Conservation (phyloP, 345 rosid species). For the Heritiera littoralis region DNA sequence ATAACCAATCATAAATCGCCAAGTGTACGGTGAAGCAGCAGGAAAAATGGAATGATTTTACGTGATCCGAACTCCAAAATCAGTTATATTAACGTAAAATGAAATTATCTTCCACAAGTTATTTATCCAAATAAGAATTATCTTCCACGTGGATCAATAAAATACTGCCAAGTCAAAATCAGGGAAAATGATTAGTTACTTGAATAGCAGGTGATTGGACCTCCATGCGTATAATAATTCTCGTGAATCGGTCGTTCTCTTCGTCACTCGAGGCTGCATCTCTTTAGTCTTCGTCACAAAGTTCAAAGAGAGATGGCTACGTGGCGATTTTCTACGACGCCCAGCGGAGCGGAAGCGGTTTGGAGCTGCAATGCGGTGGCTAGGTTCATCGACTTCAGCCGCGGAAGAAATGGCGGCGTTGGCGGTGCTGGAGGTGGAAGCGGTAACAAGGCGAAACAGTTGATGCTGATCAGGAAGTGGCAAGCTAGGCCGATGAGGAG, state of each 20-base stretch:
- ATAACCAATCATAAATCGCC: neutral
- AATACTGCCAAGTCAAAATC: neutral
- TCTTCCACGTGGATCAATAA: neutral
- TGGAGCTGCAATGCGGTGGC: slow-evolving; percentile 29
- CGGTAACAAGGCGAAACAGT: slow-evolving; percentile 24
- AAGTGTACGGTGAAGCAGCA: neutral
- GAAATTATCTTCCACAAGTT: neutral
- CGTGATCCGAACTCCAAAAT: neutral
- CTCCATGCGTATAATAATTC: neutral
- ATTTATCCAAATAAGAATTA: neutral
- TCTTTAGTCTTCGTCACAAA: neutral
- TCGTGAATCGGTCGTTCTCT: slow-evolving; percentile 12
- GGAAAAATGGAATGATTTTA: neutral
- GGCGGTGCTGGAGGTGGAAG: slow-evolving; percentile 1
- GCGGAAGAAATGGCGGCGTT: slow-evolving; percentile 19
- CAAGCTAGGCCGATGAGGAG: slow-evolving; percentile 25
- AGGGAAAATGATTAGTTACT: neutral
- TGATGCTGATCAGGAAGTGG: slow-evolving; percentile 34
- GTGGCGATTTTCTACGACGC: slow-evolving; percentile 4
- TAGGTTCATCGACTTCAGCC: slow-evolving; percentile 36
- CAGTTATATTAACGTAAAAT: neutral
- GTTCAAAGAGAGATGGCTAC: slow-evolving; percentile 17
- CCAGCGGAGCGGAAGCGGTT: slow-evolving; percentile 12
- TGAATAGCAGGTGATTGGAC: neutral
- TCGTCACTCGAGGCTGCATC: neutral